Evolutionary conservation across 441 rosid genomes (phyloP).

Genomic region (Pelargonium hybrid): DNA sequence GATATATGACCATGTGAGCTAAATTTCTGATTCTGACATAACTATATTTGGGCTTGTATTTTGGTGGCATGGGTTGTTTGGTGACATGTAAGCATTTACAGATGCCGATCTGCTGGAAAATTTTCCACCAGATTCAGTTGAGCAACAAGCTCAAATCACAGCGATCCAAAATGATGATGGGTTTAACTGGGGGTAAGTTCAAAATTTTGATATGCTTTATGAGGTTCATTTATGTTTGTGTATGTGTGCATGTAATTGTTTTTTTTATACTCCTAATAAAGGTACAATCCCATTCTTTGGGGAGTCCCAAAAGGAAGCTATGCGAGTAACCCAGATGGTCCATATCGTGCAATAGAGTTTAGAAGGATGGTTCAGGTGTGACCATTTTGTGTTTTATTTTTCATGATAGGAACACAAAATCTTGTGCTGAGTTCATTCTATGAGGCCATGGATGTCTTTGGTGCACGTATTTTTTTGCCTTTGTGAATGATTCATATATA

Average conservation of each 20-base stretch:
- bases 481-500: slow-evolving; percentile 16
- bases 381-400: slow-evolving; percentile 7
- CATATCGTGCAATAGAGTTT: slow-evolving; percentile 66
- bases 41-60: slow-evolving; percentile 13
- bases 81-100: slow-evolving; percentile 32
- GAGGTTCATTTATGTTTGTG: slow-evolving; percentile 15
- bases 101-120: slow-evolving; percentile 56
- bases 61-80: slow-evolving; percentile 9
- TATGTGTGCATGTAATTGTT: neutral
- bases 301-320: slow-evolving; percentile 99
- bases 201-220: slow-evolving; percentile 10
- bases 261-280: slow-evolving; percentile 25
- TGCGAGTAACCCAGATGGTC: slow-evolving; percentile 68
- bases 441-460: slow-evolving; percentile 4
- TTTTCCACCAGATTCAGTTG: slow-evolving; percentile 68
- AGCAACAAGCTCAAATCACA: slow-evolving; percentile 70
- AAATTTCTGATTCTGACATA: slow-evolving; percentile 8
- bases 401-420: slow-evolving; percentile 1
- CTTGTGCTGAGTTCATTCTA: neutral
- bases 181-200: slow-evolving; percentile 91
- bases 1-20: neutral
- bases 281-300: slow-evolving; percentile 96
- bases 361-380: slow-evolving; percentile 93
- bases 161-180: slow-evolving; percentile 70
- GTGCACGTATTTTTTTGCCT: slow-evolving; percentile 8